These are phyloP conservation scores for Aspergillus indologenus DNA, from an alignment of 495 filamentous ascomycete species.

Conservation along the genomic window DNA sequence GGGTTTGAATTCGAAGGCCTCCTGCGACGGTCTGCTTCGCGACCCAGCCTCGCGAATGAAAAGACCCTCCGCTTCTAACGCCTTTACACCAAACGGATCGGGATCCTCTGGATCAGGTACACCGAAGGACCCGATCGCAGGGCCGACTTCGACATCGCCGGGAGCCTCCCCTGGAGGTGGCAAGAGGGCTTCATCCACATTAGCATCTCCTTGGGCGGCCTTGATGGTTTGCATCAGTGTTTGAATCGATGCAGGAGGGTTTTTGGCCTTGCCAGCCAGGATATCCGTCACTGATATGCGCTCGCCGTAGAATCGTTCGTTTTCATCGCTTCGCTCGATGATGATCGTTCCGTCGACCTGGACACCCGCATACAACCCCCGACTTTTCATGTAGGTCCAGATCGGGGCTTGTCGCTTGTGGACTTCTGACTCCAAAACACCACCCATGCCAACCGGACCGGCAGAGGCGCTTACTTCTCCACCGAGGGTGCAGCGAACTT, in stretches of 20 bases:
- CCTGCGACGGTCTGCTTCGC: slow-evolving; percentile 60
- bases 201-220: slow-evolving; percentile 73
- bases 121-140: slow-evolving; percentile 56
- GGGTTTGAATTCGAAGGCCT: slow-evolving; percentile 77
- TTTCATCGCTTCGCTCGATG: slow-evolving; percentile 83
- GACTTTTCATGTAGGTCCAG: slow-evolving; percentile 84
- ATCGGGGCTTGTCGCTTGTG: slow-evolving; percentile 70
- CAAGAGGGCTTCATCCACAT: slow-evolving; percentile 60
- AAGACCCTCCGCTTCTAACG: slow-evolving; percentile 77
- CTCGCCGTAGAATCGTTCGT: slow-evolving; percentile 79
- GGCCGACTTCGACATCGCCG: slow-evolving; percentile 63
- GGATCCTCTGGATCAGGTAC: slow-evolving; percentile 71
- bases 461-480: slow-evolving; percentile 73
- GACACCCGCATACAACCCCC: slow-evolving; percentile 78
- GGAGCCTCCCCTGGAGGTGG: slow-evolving; percentile 62
- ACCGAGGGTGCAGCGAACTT: slow-evolving; percentile 71
- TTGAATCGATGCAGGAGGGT: slow-evolving; percentile 60
- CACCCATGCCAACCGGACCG: slow-evolving; percentile 75
- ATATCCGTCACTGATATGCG: slow-evolving; percentile 75
- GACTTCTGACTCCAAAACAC: slow-evolving; percentile 69
- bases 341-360: slow-evolving; percentile 81
- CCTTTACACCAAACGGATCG: slow-evolving; percentile 85
- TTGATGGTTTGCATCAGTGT: slow-evolving; percentile 77
- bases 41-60: slow-evolving; percentile 85
- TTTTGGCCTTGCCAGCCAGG: slow-evolving; percentile 70